A percentile compares a stretch with the other conserved stretches of the same genome.
Evolutionary conservation across 345 rosid genomes (phyloP).

Genomic region (Gossypium longicalyx): DNA sequence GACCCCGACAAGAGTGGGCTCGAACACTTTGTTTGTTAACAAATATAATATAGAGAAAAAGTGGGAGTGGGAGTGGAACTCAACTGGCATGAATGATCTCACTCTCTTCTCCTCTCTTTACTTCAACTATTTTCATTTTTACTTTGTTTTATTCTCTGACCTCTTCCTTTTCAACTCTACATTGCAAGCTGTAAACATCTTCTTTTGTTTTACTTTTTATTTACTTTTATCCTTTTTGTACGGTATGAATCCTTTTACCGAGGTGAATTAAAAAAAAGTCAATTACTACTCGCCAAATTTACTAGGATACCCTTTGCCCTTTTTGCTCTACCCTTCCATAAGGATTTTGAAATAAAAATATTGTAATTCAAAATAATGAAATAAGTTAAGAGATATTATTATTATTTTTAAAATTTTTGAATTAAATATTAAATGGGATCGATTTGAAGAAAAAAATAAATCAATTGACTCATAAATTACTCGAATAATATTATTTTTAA

Average conservation of each 20-base stretch:
- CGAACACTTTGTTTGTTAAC: slow-evolving; percentile 1
- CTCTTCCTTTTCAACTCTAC: background rate
- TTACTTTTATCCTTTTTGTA: background rate
- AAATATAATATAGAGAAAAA: background rate
- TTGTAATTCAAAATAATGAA: background rate
- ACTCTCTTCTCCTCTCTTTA: background rate
- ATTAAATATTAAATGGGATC: too few relatives aligned
- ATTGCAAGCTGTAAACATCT: slow-evolving; percentile 10
- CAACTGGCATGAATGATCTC: slow-evolving; percentile 28
- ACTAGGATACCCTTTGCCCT: slow-evolving; percentile 7
- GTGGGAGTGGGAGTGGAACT: background rate
- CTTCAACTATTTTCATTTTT: background rate
- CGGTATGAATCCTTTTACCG: slow-evolving; percentile 19
- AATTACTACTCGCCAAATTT: slow-evolving; percentile 4
- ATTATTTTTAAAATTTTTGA: too few relatives aligned
- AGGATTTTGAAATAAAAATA: too few relatives aligned
- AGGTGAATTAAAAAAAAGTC: slow-evolving; percentile 15
- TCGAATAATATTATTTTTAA: too few relatives aligned
- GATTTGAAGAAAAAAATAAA: too few relatives aligned
- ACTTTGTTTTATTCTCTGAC: slow-evolving; percentile 18
- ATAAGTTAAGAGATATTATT: too few relatives aligned
- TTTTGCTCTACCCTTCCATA: too few relatives aligned
- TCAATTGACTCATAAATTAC: too few relatives aligned
- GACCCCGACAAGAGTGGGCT: slow-evolving; percentile 18
- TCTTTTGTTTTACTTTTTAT: background rate